Percentiles rank a stretch among this genome's conserved stretches.
These are phyloP conservation scores for Aspergillus japonicus DNA, from an alignment of 2,329 filamentous ascomycete species.

Conservation along the genomic window DNA sequence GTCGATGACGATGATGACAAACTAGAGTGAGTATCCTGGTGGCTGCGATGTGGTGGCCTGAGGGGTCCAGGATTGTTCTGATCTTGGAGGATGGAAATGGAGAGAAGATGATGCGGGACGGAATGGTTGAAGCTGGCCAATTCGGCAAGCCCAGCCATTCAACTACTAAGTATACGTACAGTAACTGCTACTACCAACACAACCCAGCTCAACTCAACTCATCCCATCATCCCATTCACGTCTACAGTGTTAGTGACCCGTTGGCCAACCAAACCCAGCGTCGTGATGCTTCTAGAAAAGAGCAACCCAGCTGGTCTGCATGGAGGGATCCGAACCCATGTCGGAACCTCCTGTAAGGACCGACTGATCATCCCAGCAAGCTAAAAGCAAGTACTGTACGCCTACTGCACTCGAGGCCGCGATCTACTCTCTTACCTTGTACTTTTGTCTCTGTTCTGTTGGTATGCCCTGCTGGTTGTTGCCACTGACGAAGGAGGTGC, in stretches of 20 bases:
- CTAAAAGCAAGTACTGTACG: neutral
- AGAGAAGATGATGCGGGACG: neutral
- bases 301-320: constrained; percentile 4
- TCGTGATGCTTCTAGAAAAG: constrained; percentile 19
- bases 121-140: neutral
- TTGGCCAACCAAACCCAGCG: neutral
- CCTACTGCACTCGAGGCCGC: neutral
- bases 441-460: neutral
- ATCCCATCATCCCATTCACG: neutral
- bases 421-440: neutral
- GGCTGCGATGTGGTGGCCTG: neutral
- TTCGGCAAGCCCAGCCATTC: too few species aligned
- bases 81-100: neutral
- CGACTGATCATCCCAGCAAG: constrained; percentile 1
- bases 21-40: neutral
- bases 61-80: neutral
- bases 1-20: neutral
- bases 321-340: neutral
- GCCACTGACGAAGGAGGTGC: neutral
- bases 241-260: neutral
- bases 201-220: neutral
- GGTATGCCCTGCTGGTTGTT: neutral
- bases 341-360: constrained; percentile 6
- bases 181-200: too few species aligned
- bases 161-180: too few species aligned